A percentile compares a stretch with the other conserved stretches of the same genome.
phyloP scores from a whole-genome alignment of 495 filamentous ascomycete species.

The Hypoxylon rickii region DNA sequence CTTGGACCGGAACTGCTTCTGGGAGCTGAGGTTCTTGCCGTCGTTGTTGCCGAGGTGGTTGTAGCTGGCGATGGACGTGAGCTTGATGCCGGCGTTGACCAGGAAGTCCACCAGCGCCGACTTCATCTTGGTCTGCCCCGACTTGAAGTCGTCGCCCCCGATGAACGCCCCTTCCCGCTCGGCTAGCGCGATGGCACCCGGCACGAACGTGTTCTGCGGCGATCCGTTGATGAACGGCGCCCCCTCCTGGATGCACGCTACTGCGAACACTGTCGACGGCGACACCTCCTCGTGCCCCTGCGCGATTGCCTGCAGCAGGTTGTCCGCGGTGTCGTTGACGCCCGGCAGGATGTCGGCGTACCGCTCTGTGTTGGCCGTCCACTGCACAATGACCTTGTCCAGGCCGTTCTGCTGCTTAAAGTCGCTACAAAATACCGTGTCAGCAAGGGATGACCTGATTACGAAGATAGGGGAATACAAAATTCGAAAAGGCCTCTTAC shows the following conservation, averaged over 20 bases:
- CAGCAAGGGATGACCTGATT: no score
- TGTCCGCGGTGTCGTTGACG: slow-evolving; percentile 96
- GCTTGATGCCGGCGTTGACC: slow-evolving; percentile 97
- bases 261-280: slow-evolving; percentile 93
- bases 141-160: slow-evolving; percentile 99
- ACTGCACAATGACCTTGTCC: slow-evolving; percentile 96
- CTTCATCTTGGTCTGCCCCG: slow-evolving; percentile 99
- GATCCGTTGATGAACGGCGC: slow-evolving; percentile 99
- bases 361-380: slow-evolving; percentile 99
- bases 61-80: slow-evolving; percentile 98
- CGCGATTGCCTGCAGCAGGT: slow-evolving; percentile 86
- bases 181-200: slow-evolving; percentile 88
- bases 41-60: slow-evolving; percentile 99
- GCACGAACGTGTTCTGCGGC: slow-evolving; percentile 98
- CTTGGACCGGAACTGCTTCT: slow-evolving; percentile 98
- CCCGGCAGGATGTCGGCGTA: slow-evolving; percentile 86
- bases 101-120: slow-evolving; percentile 97
- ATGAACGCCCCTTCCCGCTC: slow-evolving; percentile 88
- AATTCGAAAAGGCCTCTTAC: no score
- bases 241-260: slow-evolving; percentile 88
- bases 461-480: no score
- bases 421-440: no score
- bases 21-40: slow-evolving; percentile 96
- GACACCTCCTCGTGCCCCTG: slow-evolving; percentile 84
- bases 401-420: slow-evolving; percentile 87